These are phyloP conservation scores for Millerozyma acaciae DNA, from an alignment of 805 yeast genomes.

Conservation along the genomic window DNA sequence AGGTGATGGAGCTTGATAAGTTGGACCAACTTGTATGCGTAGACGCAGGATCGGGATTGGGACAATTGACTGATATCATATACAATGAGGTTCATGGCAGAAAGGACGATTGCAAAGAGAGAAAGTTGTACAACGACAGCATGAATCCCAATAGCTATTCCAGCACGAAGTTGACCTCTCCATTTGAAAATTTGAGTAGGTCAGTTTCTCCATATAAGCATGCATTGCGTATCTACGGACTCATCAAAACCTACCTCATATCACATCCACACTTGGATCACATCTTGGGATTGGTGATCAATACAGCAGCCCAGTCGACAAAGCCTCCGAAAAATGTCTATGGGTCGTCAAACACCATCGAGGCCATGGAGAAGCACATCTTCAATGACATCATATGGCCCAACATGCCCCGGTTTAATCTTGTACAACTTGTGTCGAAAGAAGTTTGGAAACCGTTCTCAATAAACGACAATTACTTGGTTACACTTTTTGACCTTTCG, in stretches of 20 bases:
- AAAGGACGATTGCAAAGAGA: conserved; percentile 11
- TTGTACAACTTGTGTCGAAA: conserved; percentile 18
- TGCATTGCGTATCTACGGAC: conserved; percentile 29
- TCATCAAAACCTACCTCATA: conserved; percentile 46
- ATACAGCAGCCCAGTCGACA: conserved; percentile 54
- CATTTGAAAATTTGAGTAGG: conserved; percentile 18
- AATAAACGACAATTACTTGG: conserved; percentile 16
- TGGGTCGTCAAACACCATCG: conserved; percentile 52
- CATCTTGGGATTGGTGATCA: conserved; percentile 61
- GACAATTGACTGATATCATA: conserved; percentile 46
- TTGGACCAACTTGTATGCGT: conserved; percentile 48
- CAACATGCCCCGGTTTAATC: conserved; percentile 40
- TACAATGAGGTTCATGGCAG: conserved; percentile 14
- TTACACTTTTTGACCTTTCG: conserved; percentile 7
- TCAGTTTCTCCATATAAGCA: conserved; percentile 22
- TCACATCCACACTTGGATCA: conserved; percentile 90
- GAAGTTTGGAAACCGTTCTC: conserved; percentile 10
- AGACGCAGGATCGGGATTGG: conserved; percentile 78
- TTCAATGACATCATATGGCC: conserved; percentile 88
- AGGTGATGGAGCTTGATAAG: conserved; percentile 22
- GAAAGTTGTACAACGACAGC: conserved; percentile 31
- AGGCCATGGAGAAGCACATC: conserved; percentile 48
- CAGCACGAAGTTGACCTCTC: conserved; percentile 17
- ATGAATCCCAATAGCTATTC: conserved; percentile 20
- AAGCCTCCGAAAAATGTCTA: conserved; percentile 40